phyloP scores from a whole-genome alignment of 768 basidiomycete genomes.

The Dacryopinax primogenitus region DNA sequence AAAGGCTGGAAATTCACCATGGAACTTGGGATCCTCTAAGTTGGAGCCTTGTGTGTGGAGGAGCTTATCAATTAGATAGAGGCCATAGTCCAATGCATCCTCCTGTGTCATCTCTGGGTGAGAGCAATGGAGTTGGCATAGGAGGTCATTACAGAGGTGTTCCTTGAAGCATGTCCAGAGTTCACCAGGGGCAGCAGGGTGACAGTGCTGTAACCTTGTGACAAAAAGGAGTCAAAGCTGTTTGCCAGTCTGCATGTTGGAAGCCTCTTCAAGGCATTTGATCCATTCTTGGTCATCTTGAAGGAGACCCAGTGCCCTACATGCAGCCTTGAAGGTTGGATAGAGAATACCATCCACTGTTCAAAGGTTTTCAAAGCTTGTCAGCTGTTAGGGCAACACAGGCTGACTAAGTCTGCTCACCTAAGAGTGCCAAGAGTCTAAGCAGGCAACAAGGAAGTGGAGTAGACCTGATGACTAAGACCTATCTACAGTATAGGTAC shows the following conservation, averaged over 20 bases:
- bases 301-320: slow-evolving; percentile 32
- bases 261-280: slow-evolving; percentile 32
- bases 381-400: too few species aligned
- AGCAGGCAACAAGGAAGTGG: too few species aligned
- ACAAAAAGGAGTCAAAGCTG: slow-evolving; percentile 31
- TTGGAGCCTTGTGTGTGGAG: slow-evolving; percentile 20
- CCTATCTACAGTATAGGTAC: too few species aligned
- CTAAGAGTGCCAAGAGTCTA: too few species aligned
- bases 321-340: slow-evolving; percentile 32
- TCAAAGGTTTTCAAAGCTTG: slow-evolving; percentile 18
- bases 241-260: slow-evolving; percentile 29
- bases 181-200: slow-evolving; percentile 24
- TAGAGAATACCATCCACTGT: slow-evolving; percentile 15
- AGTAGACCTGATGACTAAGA: too few species aligned
- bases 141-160: slow-evolving; percentile 35
- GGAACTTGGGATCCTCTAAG: slow-evolving; percentile 17
- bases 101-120: slow-evolving; percentile 23
- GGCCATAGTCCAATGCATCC: slow-evolving; percentile 32
- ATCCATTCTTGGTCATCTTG: slow-evolving; percentile 35
- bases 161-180: slow-evolving; percentile 32
- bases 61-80: slow-evolving; percentile 29
- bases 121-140: slow-evolving; percentile 16
- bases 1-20: slow-evolving; percentile 12
- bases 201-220: slow-evolving; percentile 27
- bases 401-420: too few species aligned